These are phyloP conservation scores for Cladorrhinum sp. DNA, from an alignment of 2,329 filamentous ascomycete species.

Conservation along the genomic window DNA sequence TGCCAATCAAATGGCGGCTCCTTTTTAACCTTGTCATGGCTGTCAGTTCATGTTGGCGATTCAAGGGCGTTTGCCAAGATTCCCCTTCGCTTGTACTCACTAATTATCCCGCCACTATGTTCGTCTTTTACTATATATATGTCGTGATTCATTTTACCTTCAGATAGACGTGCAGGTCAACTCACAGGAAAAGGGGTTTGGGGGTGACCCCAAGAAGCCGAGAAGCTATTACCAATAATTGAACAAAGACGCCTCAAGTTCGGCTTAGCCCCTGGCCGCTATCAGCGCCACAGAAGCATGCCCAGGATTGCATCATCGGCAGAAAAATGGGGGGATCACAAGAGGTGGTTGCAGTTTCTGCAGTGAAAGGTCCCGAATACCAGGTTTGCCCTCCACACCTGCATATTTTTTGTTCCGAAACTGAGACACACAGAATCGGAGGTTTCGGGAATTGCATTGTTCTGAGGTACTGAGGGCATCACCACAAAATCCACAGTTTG, in stretches of 20 bases:
- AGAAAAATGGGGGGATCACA: background rate
- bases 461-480: background rate
- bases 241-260: background rate
- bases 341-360: background rate
- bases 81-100: too few species aligned
- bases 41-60: too few species aligned
- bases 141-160: too few species aligned
- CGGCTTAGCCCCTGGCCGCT: background rate
- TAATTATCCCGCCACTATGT: too few species aligned
- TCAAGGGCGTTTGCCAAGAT: too few species aligned
- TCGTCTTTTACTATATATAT: too few species aligned
- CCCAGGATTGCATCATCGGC: slow-evolving; percentile 9
- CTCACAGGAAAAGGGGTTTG: too few species aligned
- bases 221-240: background rate
- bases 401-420: background rate
- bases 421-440: background rate
- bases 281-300: slow-evolving; percentile 1
- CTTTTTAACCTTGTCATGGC: too few species aligned
- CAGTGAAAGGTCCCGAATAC: background rate
- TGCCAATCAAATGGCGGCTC: too few species aligned
- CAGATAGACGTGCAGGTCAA: too few species aligned
- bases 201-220: too few species aligned
- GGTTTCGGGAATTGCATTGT: background rate
- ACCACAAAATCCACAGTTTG: background rate
- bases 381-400: background rate